Conservation (phyloP, 2,329 filamentous ascomycete species). For the Beauveria pseudobassiana region DNA sequence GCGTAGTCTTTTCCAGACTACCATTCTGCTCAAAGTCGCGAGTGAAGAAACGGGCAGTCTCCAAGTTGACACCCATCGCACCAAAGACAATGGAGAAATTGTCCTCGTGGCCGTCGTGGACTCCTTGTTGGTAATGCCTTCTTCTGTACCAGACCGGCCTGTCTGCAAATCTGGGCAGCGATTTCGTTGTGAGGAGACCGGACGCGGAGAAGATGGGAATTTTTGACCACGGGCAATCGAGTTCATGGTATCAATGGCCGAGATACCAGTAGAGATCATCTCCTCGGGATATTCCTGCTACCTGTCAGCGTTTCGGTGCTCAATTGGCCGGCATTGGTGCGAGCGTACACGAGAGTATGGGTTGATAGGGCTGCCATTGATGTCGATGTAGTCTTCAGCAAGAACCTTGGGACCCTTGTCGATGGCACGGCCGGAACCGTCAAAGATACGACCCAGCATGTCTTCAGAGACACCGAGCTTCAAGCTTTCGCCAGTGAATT, state of each 20-base stretch:
- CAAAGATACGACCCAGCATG: conserved; percentile 98
- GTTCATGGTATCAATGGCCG: conserved; percentile 97
- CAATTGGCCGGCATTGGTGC: neutral
- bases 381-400: conserved; percentile 96
- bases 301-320: conserved; percentile 15
- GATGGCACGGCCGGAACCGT: conserved; percentile 94
- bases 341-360: conserved; percentile 80
- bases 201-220: conserved; percentile 98
- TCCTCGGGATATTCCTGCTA: conserved; percentile 91
- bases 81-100: conserved; percentile 99
- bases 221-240: conserved; percentile 95
- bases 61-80: conserved; percentile 99
- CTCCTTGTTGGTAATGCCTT: conserved; percentile 78
- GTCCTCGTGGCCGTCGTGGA: conserved; percentile 94
- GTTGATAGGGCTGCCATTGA: conserved; percentile 98
- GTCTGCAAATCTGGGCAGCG: conserved; percentile 95
- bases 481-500: conserved; percentile 93
- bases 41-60: conserved; percentile 97
- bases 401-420: conserved; percentile 98
- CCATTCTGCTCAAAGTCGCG: conserved; percentile 99
- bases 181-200: conserved; percentile 99
- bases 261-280: conserved; percentile 99
- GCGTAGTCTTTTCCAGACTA: conserved; percentile 90
- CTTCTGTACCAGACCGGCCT: conserved; percentile 81
- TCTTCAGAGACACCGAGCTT: conserved; percentile 99